Evolutionary conservation across 768 basidiomycete species (phyloP).

Genomic region (Suillus variegatus): DNA sequence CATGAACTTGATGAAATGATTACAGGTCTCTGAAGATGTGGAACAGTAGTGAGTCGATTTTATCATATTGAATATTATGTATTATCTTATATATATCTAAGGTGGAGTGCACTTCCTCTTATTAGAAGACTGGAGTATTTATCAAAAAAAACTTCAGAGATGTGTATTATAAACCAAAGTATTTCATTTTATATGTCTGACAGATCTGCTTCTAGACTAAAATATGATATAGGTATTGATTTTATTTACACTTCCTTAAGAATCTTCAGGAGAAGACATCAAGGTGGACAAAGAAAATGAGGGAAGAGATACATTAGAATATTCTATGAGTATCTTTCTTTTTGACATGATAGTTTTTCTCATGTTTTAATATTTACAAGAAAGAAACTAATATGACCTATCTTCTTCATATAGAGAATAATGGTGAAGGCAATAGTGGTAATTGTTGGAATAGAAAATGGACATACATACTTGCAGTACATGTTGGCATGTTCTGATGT

Average conservation of each 20-base stretch:
- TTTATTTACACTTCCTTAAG: neutral
- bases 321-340: neutral
- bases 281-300: neutral
- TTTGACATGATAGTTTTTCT: neutral
- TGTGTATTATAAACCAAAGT: neutral
- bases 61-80: neutral
- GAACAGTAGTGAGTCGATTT: neutral
- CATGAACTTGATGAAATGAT: no score
- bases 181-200: neutral
- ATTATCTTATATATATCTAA: neutral
- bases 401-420: neutral
- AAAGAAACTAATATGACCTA: neutral
- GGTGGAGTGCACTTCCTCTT: neutral
- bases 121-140: neutral
- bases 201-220: neutral
- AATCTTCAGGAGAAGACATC: neutral
- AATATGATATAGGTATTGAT: neutral
- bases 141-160: neutral
- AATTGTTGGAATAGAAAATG: neutral
- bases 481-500: no score
- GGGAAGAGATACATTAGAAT: neutral
- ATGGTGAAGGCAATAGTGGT: neutral
- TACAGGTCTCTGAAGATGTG: no score
- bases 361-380: neutral
- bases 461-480: no score